Evolutionary conservation across 495 filamentous ascomycete species (phyloP).

Genomic region (Aspergillus asperescens): DNA sequence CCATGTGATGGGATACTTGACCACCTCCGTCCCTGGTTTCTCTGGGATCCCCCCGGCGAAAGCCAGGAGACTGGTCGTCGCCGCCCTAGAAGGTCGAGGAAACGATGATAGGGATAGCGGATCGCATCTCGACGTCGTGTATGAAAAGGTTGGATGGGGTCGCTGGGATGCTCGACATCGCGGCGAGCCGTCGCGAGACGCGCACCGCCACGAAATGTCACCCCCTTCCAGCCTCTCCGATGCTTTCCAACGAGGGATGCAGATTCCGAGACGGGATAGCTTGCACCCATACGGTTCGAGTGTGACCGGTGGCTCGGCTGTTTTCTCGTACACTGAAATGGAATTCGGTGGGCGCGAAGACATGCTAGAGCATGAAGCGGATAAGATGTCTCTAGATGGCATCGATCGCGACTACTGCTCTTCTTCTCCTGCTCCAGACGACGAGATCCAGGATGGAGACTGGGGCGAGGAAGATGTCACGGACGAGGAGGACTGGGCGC

Average conservation of each 20-base stretch:
- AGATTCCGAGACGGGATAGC: constrained; percentile 56
- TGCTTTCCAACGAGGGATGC: constrained; percentile 53
- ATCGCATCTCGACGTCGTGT: constrained; percentile 68
- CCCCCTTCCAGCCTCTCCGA: constrained; percentile 50
- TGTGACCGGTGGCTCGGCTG: constrained; percentile 61
- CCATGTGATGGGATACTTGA: constrained; percentile 88
- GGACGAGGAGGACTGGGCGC: constrained; percentile 97
- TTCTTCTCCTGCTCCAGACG: constrained; percentile 66
- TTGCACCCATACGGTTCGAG: constrained; percentile 53
- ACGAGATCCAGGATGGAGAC: constrained; percentile 58
- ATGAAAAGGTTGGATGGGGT: constrained; percentile 97
- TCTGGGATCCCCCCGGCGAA: constrained; percentile 86
- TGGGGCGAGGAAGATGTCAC: constrained; percentile 75
- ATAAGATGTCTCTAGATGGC: constrained; percentile 93
- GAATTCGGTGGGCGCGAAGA: constrained; percentile 49
- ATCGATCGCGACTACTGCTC: constrained; percentile 61
- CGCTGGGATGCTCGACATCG: constrained; percentile 82
- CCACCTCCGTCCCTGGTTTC: constrained; percentile 89
- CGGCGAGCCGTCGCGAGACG: constrained; percentile 55
- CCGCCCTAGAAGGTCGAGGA: constrained; percentile 72
- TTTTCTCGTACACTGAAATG: constrained; percentile 65
- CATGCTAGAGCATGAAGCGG: constrained; percentile 81
- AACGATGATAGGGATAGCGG: constrained; percentile 59
- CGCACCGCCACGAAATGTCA: constrained; percentile 28
- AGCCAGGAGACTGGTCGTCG: constrained; percentile 81